Evolutionary conservation across 2,329 filamentous ascomycete species (phyloP).

Genomic region (Monosporascus cannonballus): DNA sequence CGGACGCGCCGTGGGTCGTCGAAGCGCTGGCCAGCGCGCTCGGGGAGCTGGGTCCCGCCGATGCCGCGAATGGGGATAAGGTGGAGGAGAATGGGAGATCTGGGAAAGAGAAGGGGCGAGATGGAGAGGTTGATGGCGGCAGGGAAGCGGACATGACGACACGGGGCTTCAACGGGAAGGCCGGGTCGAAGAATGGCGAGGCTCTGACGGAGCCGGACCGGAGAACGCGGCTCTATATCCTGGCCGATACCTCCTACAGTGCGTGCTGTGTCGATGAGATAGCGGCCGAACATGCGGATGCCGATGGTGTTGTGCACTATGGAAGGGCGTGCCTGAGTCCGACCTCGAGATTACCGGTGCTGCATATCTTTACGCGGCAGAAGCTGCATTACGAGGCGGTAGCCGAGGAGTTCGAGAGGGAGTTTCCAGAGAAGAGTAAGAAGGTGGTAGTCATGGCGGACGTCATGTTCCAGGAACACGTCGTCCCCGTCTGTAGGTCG

Average conservation of each 20-base stretch:
- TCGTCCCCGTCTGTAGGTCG: conserved; percentile 48
- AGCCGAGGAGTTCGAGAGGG: conserved; percentile 55
- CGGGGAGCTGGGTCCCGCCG: conserved; percentile 10
- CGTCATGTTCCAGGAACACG: conserved; percentile 75
- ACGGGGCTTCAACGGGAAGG: not conserved
- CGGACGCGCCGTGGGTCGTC: conserved; percentile 76
- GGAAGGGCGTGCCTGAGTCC: conserved; percentile 88
- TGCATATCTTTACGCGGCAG: conserved; percentile 82
- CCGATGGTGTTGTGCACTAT: conserved; percentile 90
- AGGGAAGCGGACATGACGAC: not conserved
- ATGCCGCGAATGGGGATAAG: not conserved
- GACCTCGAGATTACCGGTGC: conserved; percentile 77
- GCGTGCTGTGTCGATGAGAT: conserved; percentile 97
- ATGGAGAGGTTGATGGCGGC: conserved; percentile 1
- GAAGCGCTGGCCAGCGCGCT: conserved; percentile 46
- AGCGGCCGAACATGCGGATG: conserved; percentile 86
- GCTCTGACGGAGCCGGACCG: not conserved
- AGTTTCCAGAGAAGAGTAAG: conserved; percentile 57
- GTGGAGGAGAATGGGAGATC: conserved; percentile 4
- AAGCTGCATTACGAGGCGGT: conserved; percentile 57
- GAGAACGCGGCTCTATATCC: conserved; percentile 60
- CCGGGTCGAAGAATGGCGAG: not conserved
- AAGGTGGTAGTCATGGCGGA: conserved; percentile 83
- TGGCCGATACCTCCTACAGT: conserved; percentile 95
- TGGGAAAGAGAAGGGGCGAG: conserved; percentile 5